Evolutionary conservation across 2,329 filamentous ascomycete genomes (phyloP).

Genomic region (Colletotrichum viniferum): DNA sequence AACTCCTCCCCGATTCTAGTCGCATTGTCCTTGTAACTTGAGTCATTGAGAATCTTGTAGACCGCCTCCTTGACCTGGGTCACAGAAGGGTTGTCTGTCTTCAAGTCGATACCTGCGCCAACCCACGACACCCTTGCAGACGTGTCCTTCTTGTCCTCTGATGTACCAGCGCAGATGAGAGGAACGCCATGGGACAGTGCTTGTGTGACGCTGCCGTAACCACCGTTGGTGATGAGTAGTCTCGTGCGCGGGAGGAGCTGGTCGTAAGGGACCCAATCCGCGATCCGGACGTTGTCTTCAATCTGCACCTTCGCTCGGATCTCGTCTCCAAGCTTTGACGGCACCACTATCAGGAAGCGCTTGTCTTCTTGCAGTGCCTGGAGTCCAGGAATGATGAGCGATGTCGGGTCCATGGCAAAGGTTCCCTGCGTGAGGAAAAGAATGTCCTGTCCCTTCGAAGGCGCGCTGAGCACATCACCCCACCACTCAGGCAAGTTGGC

Average conservation of each 20-base stretch:
- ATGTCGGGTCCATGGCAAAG: conserved; percentile 38
- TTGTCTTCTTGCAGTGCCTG: conserved; percentile 32
- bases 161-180: conserved; percentile 38
- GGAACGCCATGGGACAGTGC: conserved; percentile 38
- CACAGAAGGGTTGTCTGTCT: conserved; percentile 35
- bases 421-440: conserved; percentile 39
- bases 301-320: conserved; percentile 27
- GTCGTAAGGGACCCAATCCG: conserved; percentile 40
- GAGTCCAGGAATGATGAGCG: conserved; percentile 41
- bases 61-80: conserved; percentile 29
- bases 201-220: conserved; percentile 41
- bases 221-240: conserved; percentile 40
- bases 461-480: conserved; percentile 31
- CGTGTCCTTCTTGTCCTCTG: conserved; percentile 41
- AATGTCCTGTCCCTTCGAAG: conserved; percentile 30
- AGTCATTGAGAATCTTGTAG: conserved; percentile 27
- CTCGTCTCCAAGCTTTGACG: conserved; percentile 32
- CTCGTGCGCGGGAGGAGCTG: conserved; percentile 35
- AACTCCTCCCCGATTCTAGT: conserved; percentile 29
- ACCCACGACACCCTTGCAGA: conserved; percentile 36
- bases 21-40: conserved; percentile 26
- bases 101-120: conserved; percentile 37
- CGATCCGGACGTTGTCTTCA: conserved; percentile 31
- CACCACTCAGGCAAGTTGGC: conserved; percentile 35
- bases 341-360: conserved; percentile 34